Evolutionary conservation across 495 filamentous ascomycete genomes (phyloP).

Genomic region (Neurospora intermedia): DNA sequence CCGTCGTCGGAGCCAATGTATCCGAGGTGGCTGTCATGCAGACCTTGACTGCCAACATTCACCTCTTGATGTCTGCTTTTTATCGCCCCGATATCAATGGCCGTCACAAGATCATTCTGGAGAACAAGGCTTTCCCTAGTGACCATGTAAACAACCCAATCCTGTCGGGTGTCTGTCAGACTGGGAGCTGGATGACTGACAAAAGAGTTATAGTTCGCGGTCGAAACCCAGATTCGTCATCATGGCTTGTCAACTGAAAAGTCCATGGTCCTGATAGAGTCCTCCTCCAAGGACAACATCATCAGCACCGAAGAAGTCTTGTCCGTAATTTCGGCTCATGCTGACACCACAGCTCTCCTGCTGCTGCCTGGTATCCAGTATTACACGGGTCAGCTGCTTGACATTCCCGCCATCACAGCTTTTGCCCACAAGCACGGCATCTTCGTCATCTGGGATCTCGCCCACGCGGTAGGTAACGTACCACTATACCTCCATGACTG

Average conservation of each 20-base stretch:
- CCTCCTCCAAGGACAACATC: slow-evolving; percentile 40
- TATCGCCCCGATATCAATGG: slow-evolving; percentile 64
- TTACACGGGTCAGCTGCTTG: slow-evolving; percentile 86
- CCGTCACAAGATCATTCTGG: slow-evolving; percentile 81
- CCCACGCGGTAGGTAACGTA: slow-evolving; percentile 90
- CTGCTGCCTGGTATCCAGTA: slow-evolving; percentile 89
- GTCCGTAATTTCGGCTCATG: slow-evolving; percentile 64
- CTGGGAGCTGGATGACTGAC: background rate
- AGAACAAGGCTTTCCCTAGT: slow-evolving; percentile 89
- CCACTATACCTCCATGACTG: slow-evolving; percentile 75
- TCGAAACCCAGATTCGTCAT: slow-evolving; percentile 76
- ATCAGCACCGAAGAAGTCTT: slow-evolving; percentile 66
- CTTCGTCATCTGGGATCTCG: slow-evolving; percentile 86
- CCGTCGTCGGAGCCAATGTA: slow-evolving; percentile 70
- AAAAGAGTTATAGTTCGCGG: slow-evolving; percentile 53
- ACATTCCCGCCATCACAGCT: slow-evolving; percentile 74
- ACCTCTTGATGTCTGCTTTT: slow-evolving; percentile 85
- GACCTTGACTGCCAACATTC: slow-evolving; percentile 84
- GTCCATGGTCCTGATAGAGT: slow-evolving; percentile 68
- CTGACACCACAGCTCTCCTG: slow-evolving; percentile 63
- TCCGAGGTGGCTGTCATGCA: slow-evolving; percentile 90
- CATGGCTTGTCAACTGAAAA: slow-evolving; percentile 57
- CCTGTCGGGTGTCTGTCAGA: background rate
- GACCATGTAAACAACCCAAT: slow-evolving; percentile 51
- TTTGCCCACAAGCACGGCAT: slow-evolving; percentile 68